Evolutionary conservation across 306 rosid genomes (phyloP).

Genomic region (Geum urbanum): DNA sequence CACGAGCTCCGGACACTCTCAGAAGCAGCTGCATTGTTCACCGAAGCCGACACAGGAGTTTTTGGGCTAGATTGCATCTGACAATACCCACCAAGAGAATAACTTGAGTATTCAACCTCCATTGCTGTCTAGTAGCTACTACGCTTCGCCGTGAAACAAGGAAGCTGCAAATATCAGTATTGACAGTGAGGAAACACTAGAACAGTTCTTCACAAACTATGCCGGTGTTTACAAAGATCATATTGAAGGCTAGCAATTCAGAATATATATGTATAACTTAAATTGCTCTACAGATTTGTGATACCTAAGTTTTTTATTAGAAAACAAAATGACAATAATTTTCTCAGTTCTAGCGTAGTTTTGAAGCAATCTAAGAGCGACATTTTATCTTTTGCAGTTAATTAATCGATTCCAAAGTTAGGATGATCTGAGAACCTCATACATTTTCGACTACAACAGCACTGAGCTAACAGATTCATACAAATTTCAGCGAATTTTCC

Average conservation of each 20-base stretch:
- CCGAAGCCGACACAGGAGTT: slow-evolving; percentile 10
- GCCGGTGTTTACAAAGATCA: neutral
- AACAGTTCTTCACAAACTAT: neutral
- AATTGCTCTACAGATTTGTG: no score
- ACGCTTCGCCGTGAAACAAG: neutral
- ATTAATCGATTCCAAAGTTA: neutral
- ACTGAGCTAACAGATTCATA: neutral
- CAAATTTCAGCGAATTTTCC: neutral
- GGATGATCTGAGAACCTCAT: neutral
- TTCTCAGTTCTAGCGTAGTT: no score
- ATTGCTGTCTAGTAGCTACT: slow-evolving; percentile 8
- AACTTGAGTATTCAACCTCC: slow-evolving; percentile 13
- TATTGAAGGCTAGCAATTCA: neutral
- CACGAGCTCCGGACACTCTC: slow-evolving; percentile 9
- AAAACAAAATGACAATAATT: no score
- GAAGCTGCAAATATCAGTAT: neutral
- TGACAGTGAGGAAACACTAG: neutral
- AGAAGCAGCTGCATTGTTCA: slow-evolving; percentile 15
- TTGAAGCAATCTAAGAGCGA: neutral
- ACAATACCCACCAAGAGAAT: neutral
- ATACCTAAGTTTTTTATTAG: no score
- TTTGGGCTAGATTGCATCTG: slow-evolving; percentile 13
- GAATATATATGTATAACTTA: no score
- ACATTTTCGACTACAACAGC: neutral
- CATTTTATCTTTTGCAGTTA: neutral